Evolutionary conservation across 2,329 filamentous ascomycete genomes (phyloP).

Genomic region (Coniochaeta hoffmannii): DNA sequence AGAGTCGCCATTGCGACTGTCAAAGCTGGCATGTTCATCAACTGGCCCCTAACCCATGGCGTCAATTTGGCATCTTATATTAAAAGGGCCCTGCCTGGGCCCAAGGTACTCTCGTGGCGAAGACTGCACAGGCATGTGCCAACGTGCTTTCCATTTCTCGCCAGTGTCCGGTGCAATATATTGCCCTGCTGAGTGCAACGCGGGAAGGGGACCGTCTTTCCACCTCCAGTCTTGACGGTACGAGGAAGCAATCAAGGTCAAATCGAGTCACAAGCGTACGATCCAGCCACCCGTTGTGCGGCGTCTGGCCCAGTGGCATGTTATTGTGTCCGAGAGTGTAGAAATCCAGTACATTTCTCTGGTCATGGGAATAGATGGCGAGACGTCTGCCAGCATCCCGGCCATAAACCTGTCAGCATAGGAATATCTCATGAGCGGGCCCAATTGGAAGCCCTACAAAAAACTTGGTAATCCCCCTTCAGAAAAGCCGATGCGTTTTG

Average conservation of each 20-base stretch:
- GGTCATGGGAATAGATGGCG: neutral
- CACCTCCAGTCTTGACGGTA: constrained; percentile 7
- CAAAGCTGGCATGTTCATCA: constrained; percentile 7
- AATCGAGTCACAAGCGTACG: neutral
- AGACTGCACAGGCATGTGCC: constrained; percentile 7
- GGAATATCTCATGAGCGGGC: neutral
- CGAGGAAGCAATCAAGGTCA: neutral
- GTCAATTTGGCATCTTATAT: constrained; percentile 14
- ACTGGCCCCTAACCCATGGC: constrained; percentile 12
- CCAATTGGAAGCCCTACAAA: neutral
- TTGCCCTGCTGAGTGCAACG: constrained; percentile 10
- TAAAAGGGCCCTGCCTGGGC: constrained; percentile 7
- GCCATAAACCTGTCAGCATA: neutral
- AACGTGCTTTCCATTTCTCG: constrained; percentile 7
- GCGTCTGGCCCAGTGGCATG: neutral
- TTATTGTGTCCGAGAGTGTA: neutral
- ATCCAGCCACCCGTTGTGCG: neutral
- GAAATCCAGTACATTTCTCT: neutral
- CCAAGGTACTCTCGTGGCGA: constrained; percentile 4
- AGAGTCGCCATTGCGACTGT: constrained; percentile 5
- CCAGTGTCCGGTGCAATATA: constrained; percentile 14
- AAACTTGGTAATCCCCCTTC: neutral
- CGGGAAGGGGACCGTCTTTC: constrained; percentile 19
- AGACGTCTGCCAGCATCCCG: neutral
- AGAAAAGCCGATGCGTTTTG: neutral